phyloP scores from a whole-genome alignment of 768 basidiomycete species.

The Podaxis sp. region DNA sequence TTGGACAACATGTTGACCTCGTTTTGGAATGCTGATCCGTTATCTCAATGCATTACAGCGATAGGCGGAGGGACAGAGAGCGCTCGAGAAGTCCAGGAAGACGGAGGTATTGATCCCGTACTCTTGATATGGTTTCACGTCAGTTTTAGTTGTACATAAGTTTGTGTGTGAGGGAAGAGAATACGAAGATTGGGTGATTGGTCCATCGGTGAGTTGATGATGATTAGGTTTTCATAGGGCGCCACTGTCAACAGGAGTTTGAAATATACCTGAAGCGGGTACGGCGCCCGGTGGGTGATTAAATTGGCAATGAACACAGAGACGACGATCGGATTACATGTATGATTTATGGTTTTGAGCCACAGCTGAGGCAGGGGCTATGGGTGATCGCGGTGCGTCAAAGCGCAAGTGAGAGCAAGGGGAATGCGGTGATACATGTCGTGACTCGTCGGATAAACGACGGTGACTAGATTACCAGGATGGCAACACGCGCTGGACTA shows the following conservation, averaged over 20 bases:
- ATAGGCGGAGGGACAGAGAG: conserved; percentile 71
- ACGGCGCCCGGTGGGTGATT: conserved; percentile 1
- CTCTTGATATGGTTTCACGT: conserved; percentile 14
- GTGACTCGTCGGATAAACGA: neutral
- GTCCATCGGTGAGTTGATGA: conserved; percentile 12
- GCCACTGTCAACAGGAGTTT: conserved; percentile 14
- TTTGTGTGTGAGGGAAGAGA: conserved; percentile 8
- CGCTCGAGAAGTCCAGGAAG: conserved; percentile 73
- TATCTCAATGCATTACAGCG: conserved; percentile 39
- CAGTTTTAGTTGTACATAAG: conserved; percentile 13
- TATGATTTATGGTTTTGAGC: neutral
- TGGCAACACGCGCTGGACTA: conserved; percentile 11
- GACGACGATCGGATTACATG: neutral
- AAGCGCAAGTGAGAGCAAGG: neutral
- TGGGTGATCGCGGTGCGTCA: neutral
- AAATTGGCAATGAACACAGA: neutral
- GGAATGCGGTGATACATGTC: neutral
- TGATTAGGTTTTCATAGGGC: conserved; percentile 15
- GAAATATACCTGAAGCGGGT: conserved; percentile 8
- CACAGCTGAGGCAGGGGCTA: conserved; percentile 1
- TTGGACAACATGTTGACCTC: conserved; percentile 23
- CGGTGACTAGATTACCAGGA: conserved; percentile 1
- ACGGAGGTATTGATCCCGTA: conserved; percentile 51
- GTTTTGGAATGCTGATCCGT: conserved; percentile 28
- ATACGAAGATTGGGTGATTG: conserved; percentile 12